These are phyloP conservation scores for Penicillium silybi DNA, from an alignment of 495 filamentous ascomycete genomes.

Conservation along the genomic window DNA sequence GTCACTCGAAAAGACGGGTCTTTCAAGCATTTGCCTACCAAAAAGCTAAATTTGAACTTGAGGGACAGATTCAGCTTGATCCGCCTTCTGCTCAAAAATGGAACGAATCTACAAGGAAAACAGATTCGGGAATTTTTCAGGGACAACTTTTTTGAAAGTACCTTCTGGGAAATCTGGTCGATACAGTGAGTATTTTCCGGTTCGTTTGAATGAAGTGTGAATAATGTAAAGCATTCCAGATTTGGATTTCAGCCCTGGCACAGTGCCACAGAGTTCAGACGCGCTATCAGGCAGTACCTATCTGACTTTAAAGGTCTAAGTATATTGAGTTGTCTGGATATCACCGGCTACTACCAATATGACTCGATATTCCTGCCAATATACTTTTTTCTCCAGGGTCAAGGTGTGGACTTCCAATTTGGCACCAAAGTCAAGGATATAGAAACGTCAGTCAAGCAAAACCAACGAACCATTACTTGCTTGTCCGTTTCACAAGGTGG, in stretches of 20 bases:
- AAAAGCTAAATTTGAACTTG: conserved; percentile 2
- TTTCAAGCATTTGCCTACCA: not conserved
- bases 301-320: conserved; percentile 24
- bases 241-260: conserved; percentile 37
- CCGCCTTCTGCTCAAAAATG: conserved; percentile 4
- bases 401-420: conserved; percentile 43
- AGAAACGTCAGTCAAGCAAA: conserved; percentile 10
- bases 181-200: conserved; percentile 5
- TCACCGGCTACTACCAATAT: conserved; percentile 35
- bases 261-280: conserved; percentile 33
- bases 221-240: not conserved
- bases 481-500: conserved; percentile 4
- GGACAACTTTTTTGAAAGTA: conserved; percentile 7
- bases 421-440: conserved; percentile 30
- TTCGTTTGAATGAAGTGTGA: not conserved
- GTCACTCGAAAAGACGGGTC: not conserved
- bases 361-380: conserved; percentile 40
- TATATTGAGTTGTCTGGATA: conserved; percentile 21
- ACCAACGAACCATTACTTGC: not conserved
- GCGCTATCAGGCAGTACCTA: conserved; percentile 24
- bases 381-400: conserved; percentile 30
- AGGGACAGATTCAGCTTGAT: not conserved
- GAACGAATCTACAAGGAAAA: conserved; percentile 2
- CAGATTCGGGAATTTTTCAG: conserved; percentile 7
- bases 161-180: conserved; percentile 14